Evolutionary conservation across 768 basidiomycete species (phyloP).

Genomic region (Pholiota molesta): DNA sequence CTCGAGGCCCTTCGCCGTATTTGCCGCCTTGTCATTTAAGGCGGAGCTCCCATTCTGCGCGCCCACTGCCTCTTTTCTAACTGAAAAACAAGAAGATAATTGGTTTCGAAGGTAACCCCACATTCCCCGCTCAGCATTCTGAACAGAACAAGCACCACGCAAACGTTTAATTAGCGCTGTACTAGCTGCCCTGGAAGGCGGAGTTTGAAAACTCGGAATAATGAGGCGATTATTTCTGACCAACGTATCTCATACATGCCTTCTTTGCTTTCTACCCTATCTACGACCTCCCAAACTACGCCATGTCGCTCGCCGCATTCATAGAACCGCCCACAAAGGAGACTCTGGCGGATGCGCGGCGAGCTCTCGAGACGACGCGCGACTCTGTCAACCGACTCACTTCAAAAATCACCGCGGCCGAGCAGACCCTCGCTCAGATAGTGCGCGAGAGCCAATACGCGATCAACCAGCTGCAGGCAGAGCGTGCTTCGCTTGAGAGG

Average conservation of each 20-base stretch:
- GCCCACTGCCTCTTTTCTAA: neutral
- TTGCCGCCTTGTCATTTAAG: conserved; percentile 5
- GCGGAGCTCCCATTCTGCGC: conserved; percentile 12
- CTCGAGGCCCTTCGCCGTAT: conserved; percentile 17
- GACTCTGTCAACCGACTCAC: conserved; percentile 38
- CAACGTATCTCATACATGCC: neutral
- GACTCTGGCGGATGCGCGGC: conserved; percentile 54
- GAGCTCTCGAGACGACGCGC: conserved; percentile 40
- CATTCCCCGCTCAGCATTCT: neutral
- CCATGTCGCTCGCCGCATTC: conserved; percentile 25
- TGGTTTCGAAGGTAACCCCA: conserved; percentile 11
- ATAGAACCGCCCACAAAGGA: conserved; percentile 64
- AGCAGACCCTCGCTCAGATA: conserved; percentile 59
- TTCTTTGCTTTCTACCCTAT: conserved; percentile 17
- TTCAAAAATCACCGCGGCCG: conserved; percentile 52
- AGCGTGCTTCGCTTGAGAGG: conserved; percentile 51
- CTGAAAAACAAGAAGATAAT: neutral
- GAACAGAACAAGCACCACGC: neutral
- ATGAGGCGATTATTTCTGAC: conserved; percentile 16
- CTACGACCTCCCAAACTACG: conserved; percentile 2
- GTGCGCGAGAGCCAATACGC: conserved; percentile 54
- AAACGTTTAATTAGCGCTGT: conserved; percentile 7
- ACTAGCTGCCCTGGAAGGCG: conserved; percentile 11
- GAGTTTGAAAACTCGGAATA: conserved; percentile 19
- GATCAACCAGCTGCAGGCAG: conserved; percentile 56